Conservation (phyloP, 805 yeast species). For the Kazachstania viticola region DNA sequence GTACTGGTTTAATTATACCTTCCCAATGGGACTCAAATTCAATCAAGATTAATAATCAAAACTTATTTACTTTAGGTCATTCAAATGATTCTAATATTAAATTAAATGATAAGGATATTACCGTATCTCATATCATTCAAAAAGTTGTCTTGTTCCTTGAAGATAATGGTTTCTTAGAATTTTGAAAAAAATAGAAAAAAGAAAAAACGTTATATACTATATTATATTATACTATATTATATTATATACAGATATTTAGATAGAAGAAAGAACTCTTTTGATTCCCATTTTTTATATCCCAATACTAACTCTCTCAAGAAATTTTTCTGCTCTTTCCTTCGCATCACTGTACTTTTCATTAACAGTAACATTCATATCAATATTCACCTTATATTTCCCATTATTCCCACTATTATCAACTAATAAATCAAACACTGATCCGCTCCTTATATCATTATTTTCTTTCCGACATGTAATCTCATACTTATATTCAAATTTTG, state of each 20-base stretch:
- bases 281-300: too few relatives aligned
- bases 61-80: slow-evolving; percentile 35
- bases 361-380: too few relatives aligned
- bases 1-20: slow-evolving; percentile 77
- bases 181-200: slow-evolving; percentile 10
- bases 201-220: too few relatives aligned
- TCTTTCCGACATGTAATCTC: slow-evolving; percentile 1
- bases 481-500: slow-evolving; percentile 19
- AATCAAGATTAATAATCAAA: slow-evolving; percentile 10
- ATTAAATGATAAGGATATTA: slow-evolving; percentile 41
- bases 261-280: too few relatives aligned
- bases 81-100: slow-evolving; percentile 46
- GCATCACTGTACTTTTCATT: slow-evolving; percentile 16
- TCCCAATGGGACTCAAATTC: slow-evolving; percentile 8
- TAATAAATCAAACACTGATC: too few relatives aligned
- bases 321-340: slow-evolving; percentile 14
- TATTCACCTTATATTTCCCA: too few relatives aligned
- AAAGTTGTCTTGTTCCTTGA: slow-evolving; percentile 63
- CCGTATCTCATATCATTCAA: slow-evolving; percentile 61
- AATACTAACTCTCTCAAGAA: too few relatives aligned
- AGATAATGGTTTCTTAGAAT: slow-evolving; percentile 55
- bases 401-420: too few relatives aligned
- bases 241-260: too few relatives aligned
- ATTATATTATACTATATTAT: too few relatives aligned
- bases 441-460: not conserved